Evolutionary conservation across 192 early-diverging fungal species (phyloP).

Genomic region (Coemansia pectinata): DNA sequence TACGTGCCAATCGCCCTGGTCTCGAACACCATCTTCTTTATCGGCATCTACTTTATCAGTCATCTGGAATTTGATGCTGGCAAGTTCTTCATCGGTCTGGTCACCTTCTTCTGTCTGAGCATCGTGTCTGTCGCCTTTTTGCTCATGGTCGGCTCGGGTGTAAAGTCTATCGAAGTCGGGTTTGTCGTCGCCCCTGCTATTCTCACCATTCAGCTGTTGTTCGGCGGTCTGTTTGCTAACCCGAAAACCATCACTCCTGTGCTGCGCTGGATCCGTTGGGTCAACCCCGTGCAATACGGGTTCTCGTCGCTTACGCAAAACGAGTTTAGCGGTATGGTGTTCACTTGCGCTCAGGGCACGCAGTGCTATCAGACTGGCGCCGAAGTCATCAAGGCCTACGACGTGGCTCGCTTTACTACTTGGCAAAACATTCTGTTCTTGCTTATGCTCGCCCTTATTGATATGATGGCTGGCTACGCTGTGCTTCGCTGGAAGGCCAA

Average conservation of each 20-base stretch:
- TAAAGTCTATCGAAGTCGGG: conserved; percentile 43
- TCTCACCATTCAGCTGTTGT: conserved; percentile 52
- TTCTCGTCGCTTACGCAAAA: conserved; percentile 46
- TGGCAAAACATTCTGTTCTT: conserved; percentile 48
- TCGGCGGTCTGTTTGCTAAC: conserved; percentile 52
- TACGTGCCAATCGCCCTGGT: conserved; percentile 41
- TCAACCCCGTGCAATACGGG: conserved; percentile 47
- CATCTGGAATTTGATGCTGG: conserved; percentile 41
- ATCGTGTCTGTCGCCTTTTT: conserved; percentile 35
- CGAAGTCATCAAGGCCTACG: conserved; percentile 36
- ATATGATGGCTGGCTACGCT: conserved; percentile 26
- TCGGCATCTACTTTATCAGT: conserved; percentile 52
- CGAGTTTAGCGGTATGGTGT: conserved; percentile 45
- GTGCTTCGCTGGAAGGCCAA: conserved; percentile 51
- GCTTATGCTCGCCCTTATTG: conserved; percentile 45
- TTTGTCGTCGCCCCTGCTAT: conserved; percentile 44
- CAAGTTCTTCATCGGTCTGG: conserved; percentile 53
- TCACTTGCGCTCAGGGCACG: conserved; percentile 26
- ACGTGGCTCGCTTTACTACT: conserved; percentile 39
- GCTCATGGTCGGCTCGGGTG: conserved; percentile 47
- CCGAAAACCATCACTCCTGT: conserved; percentile 47
- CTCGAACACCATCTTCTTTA: conserved; percentile 43
- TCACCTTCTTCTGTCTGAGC: conserved; percentile 37
- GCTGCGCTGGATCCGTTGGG: conserved; percentile 55
- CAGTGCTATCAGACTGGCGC: conserved; percentile 45